Base-by-base conservation (phyloP, 1,284 basidiomycete genomes). In the Irpex lacteus region DNA sequence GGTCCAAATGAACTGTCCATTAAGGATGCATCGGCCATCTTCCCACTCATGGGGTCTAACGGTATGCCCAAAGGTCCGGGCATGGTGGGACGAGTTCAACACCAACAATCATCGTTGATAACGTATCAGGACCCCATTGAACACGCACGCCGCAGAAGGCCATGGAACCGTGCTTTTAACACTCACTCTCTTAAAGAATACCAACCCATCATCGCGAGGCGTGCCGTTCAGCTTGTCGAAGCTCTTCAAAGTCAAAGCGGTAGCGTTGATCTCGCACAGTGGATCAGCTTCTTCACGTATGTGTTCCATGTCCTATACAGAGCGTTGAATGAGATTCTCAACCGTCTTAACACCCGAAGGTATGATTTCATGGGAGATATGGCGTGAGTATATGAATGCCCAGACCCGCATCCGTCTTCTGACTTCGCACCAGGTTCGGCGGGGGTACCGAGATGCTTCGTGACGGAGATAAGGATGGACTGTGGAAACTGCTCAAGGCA, bases 291-390 rank as follows among this genome's bases (percentile, higher is more conserved):
- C 63, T 86, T 86, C 71, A 75, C 82, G 83, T 89, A 70, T 65
- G 84, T 68, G 63, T 64, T 44, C 15, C 40, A 21, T 63, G 13
- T 15, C 5, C n/a, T 49, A 38, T 44, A 11, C 4, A 15, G 40
- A 44, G 11, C 18, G 15, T 19, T 8, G 15, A n/a, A 18, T 55
- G 37, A 19, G 13, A 0, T 15, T 52, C 18, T 44, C 6, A 34
- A 5, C 13, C 21, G 21, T 13, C 40, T 19, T 50, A 26, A 50
- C 7, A 53, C 18, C 19, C 40, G 63, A 54, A 67, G 86, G 50
- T 85, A 82, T 63, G 87, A 88, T 70, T 81, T 88, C 64, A 86
- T 87, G 85, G 83, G 83, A 26, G 85, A 86, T 66, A 78, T 88
- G 74, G 84, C 81, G 85, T 87, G 72, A 71, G 79, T 76, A n/a